A percentile compares a stretch with the other conserved stretches of the same genome.
Conservation (phyloP, 2,329 filamentous ascomycete species). For the Decorospora gaudefroyi region DNA sequence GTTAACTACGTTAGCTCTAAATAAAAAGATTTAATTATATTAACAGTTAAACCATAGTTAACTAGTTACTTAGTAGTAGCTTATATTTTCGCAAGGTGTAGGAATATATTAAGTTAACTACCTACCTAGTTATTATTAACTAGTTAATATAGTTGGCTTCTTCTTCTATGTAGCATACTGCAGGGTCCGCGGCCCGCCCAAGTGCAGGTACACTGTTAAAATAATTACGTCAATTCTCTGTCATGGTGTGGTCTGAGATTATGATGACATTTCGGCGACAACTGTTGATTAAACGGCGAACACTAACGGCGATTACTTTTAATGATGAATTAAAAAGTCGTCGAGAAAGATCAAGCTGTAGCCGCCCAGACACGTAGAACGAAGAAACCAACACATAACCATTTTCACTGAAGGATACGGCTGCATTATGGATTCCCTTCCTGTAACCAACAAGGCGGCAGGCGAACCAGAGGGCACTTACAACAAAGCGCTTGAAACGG, state of each 20-base stretch:
- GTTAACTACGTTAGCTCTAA: too few species aligned
- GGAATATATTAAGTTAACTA: too few species aligned
- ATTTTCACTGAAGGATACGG: background rate
- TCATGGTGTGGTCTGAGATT: background rate
- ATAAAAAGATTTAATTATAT: too few species aligned
- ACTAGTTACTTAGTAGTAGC: too few species aligned
- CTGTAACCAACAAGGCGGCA: conserved; percentile 50
- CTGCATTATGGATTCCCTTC: conserved; percentile 42
- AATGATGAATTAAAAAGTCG: background rate
- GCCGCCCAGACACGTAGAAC: background rate
- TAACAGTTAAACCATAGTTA: too few species aligned
- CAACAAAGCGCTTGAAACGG: conserved; percentile 65
- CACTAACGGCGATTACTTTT: background rate
- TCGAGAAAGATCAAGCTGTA: background rate
- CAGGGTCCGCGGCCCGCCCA: background rate
- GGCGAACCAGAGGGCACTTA: conserved; percentile 59
- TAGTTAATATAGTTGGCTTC: background rate
- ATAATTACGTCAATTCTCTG: conserved; percentile 13
- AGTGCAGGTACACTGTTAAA: conserved; percentile 8
- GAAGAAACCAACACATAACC: background rate
- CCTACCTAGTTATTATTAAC: too few species aligned
- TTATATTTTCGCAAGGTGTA: too few species aligned
- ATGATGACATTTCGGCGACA: background rate
- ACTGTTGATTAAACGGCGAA: background rate
- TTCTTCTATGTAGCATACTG: background rate